These are phyloP conservation scores for Naumovozyma castellii DNA, from an alignment of 805 yeast species.

Conservation along the genomic window DNA sequence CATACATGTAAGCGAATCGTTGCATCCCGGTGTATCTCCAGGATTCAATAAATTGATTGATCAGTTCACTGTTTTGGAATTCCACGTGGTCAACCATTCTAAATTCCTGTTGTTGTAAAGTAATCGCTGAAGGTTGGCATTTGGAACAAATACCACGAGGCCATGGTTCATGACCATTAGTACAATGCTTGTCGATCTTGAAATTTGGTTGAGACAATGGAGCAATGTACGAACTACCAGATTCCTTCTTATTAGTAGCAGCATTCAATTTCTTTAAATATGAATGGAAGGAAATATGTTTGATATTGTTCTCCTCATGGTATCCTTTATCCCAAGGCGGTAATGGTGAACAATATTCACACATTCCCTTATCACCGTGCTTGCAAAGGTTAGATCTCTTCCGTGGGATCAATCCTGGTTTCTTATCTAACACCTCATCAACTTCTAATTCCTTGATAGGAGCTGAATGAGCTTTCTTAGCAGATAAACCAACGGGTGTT, in stretches of 20 bases:
- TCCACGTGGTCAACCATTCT: constrained; percentile 98
- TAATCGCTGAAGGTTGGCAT: constrained; percentile 94
- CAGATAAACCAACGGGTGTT: background rate
- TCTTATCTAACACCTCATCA: constrained; percentile 56
- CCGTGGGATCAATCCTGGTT: constrained; percentile 67
- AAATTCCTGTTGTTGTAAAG: constrained; percentile 79
- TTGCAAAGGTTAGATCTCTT: constrained; percentile 56
- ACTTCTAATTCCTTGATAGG: constrained; percentile 51
- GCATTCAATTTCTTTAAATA: constrained; percentile 66
- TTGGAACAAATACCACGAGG: constrained; percentile 91
- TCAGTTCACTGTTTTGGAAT: constrained; percentile 60
- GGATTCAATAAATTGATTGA: constrained; percentile 76
- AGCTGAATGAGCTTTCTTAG: background rate
- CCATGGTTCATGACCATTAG: constrained; percentile 84
- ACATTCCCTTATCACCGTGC: constrained; percentile 93
- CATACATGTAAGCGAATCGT: constrained; percentile 77
- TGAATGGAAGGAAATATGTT: constrained; percentile 83
- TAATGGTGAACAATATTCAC: constrained; percentile 90
- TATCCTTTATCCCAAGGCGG: constrained; percentile 90
- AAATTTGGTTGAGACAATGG: constrained; percentile 70
- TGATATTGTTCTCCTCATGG: constrained; percentile 64
- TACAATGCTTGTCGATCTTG: constrained; percentile 52
- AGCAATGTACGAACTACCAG: constrained; percentile 60
- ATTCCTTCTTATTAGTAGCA: constrained; percentile 48
- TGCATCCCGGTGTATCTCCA: constrained; percentile 90